phyloP scores from a whole-genome alignment of 179 eudicot genomes.

The Carnegiea gigantea region DNA sequence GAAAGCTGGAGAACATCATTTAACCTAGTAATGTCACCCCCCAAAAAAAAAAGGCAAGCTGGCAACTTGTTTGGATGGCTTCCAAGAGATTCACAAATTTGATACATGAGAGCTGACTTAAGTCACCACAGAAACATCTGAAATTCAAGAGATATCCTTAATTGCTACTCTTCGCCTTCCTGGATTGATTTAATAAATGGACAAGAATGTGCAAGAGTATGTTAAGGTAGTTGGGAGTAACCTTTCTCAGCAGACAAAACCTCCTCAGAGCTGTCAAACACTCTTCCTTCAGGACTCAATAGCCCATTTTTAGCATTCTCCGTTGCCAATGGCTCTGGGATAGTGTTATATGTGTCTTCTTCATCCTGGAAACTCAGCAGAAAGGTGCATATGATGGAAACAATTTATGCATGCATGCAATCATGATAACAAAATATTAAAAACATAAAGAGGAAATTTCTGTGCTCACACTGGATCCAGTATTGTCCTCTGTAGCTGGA shows the following conservation, averaged over 20 bases:
- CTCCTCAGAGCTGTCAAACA: slow-evolving; percentile 48
- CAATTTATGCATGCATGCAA: slow-evolving; percentile 14
- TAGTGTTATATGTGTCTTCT: slow-evolving; percentile 30
- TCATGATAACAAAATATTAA: slow-evolving; percentile 14
- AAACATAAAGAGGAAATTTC: slow-evolving; percentile 38
- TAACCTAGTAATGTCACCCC: background rate
- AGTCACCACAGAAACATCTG: background rate
- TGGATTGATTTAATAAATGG: background rate
- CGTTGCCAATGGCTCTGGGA: slow-evolving; percentile 33
- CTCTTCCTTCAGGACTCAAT: slow-evolving; percentile 36
- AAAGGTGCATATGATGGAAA: slow-evolving; percentile 24
- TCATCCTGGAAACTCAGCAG: slow-evolving; percentile 49
- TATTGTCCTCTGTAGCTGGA: slow-evolving; percentile 29
- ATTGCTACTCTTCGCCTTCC: background rate
- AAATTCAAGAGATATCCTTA: background rate
- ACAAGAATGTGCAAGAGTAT: background rate
- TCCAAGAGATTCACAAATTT: slow-evolving; percentile 12
- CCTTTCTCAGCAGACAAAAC: slow-evolving; percentile 45
- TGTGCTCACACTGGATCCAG: slow-evolving; percentile 36
- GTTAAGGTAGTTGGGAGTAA: slow-evolving; percentile 18
- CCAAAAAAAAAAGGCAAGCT: background rate
- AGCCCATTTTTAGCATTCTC: slow-evolving; percentile 33
- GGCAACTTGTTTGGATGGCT: background rate
- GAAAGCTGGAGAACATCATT: background rate
- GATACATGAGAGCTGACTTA: background rate